phyloP scores from a whole-genome alignment of 768 basidiomycete genomes.

The Hygrocybe coccinea region DNA sequence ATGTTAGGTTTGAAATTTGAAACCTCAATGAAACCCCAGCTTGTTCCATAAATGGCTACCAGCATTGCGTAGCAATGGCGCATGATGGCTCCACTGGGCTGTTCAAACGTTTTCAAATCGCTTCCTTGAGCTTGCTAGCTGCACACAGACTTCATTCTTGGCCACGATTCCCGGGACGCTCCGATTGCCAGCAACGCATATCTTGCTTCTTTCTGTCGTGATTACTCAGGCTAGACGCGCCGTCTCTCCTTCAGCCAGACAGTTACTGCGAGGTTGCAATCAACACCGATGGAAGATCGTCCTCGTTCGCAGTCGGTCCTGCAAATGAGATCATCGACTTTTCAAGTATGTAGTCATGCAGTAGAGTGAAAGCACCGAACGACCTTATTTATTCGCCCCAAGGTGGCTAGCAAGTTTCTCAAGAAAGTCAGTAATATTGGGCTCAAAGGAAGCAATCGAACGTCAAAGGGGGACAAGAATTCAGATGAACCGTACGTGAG shows the following conservation, averaged over 20 bases:
- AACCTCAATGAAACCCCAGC: too few species aligned
- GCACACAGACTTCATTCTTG: too few species aligned
- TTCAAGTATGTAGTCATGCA: slow-evolving; percentile 24
- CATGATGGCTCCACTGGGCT: too few species aligned
- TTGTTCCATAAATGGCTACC: too few species aligned
- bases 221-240: not conserved
- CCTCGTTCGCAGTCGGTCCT: slow-evolving; percentile 21
- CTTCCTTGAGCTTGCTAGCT: too few species aligned
- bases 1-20: too few species aligned
- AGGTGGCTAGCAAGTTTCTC: slow-evolving; percentile 35
- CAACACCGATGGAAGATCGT: slow-evolving; percentile 15
- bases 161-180: too few species aligned
- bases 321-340: slow-evolving; percentile 17
- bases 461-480: slow-evolving; percentile 25
- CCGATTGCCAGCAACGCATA: not conserved
- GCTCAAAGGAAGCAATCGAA: slow-evolving; percentile 26
- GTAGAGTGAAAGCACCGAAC: slow-evolving; percentile 4
- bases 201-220: not conserved
- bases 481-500: slow-evolving; percentile 21
- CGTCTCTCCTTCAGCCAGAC: too few species aligned
- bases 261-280: not conserved
- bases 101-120: too few species aligned
- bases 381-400: not conserved
- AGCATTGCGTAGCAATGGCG: too few species aligned
- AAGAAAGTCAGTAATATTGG: slow-evolving; percentile 38